Evolutionary conservation across 2,329 filamentous ascomycete species (phyloP), one percentile per base, ranked within the genome.

Genomic region (Botrytis cinerea): DNA sequence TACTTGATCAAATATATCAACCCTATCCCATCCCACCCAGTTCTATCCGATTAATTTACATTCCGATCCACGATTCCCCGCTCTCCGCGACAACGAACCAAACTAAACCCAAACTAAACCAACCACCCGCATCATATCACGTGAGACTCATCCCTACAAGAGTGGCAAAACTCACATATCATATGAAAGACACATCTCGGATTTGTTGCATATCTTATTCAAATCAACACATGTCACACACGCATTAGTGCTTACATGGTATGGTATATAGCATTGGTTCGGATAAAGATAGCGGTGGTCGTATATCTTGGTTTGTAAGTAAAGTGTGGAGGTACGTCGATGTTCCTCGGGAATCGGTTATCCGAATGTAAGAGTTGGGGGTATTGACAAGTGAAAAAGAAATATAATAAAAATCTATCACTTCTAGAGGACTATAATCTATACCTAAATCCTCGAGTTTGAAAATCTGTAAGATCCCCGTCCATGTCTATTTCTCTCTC

Each of bases 371-470:
- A 28, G 28, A 28, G 28, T 28, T 28, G 28, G 28, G 28, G 14
- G 9, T 10, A 43, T 45, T 2, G 25, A 40, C 18, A 22, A 20
- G 40, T 63, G n/a, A 18, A 12, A n/a, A 18, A 8, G 20, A 22
- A 1, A 43, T 7, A 3, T 6, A n/a, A 45, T 10, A 20, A 3
- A 2, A 9, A 2, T 18, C n/a, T 16, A 57, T 28, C 1, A 4
- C n/a, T 18, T 63, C 8, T 16, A 28, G 45, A 6, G 28, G 16
- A 20, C 22, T 71, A 71, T 10, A 71, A 20, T 62, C 68, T 71
- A 61, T 71, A 71, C 63, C 54, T 38, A 14, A 71, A 71, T 1
- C 68, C 68, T 25, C 18, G 46, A 6, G 68, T 71, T 7, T 71
- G 32, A 5, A 60, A 63, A 61, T 71, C 68, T 4, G 68, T 71